Base-by-base conservation (phyloP, 139 green algal species). In the Gonium pectorale region DNA sequence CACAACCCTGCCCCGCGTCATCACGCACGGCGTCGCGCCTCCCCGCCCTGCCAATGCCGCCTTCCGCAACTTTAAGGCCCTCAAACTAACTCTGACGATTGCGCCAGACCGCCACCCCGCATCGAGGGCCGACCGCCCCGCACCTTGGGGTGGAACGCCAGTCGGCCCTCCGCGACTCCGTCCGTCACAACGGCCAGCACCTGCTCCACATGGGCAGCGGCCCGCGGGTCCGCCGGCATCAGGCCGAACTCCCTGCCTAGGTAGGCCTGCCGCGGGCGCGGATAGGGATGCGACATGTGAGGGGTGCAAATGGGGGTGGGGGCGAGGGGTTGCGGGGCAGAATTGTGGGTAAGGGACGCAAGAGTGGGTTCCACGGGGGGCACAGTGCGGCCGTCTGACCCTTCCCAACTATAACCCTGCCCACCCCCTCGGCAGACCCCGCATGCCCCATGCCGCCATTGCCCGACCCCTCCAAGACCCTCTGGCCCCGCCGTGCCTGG, bases 81-180 rank as follows among this genome's bases (percentile, higher is more conserved):
- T 56, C 4, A 44, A 71, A 29, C 29, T n/a, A 29, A 68, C 60
- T 3, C 60, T 59, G 15, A 17, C 15, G 49, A 59, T 59, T 59
- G 17, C 49, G 15, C 49, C 15, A 59, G 15, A 59, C 49, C 13
- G 49, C 29, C 4, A 66, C 56, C 56, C 15, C 22, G 19, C 22
- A 31, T 31, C 56, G 19, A 29, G 56, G 9, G 17, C 19, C 22
- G 9, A 21, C 9, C 15, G 19, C 56, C n/a, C n/a, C 37, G 2
- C 22, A 66, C 88, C 88, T 90, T 90, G 1, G 88, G 88, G 56
- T 90, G 88, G 77, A 88, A 92, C 26, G 88, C 88, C 75, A 90
- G 81, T 7, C 86, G 77, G 0, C 86, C 88, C 41, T 92, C 86
- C 66, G 81, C 78, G 49, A 92, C 86, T 19, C 19, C 86, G 78